Percentiles rank a stretch among this genome's conserved stretches.
phyloP scores from a whole-genome alignment of 495 filamentous ascomycete species.

The Neurospora sp. region DNA sequence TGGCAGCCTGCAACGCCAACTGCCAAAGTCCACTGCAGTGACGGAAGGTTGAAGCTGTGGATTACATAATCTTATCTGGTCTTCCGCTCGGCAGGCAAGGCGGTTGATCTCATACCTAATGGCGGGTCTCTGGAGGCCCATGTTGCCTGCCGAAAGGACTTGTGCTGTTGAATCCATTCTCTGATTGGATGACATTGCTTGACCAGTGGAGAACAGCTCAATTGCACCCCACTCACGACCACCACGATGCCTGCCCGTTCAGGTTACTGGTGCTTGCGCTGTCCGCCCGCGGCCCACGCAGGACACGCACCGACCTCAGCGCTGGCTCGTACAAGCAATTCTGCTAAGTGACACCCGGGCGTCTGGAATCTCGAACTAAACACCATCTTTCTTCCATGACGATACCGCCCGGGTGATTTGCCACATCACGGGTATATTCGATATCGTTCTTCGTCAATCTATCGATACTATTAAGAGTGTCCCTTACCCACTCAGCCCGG shows the following conservation, averaged over 20 bases:
- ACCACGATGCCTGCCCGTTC: not conserved
- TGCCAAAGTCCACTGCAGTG: not conserved
- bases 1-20: slow-evolving; percentile 23
- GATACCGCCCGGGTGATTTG: not conserved
- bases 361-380: not conserved
- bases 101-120: not conserved
- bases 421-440: not conserved
- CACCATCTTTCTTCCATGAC: not conserved
- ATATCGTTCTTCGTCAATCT: not conserved
- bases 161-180: not conserved
- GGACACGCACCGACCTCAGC: not conserved
- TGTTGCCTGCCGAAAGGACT: not conserved
- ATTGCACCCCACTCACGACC: not conserved
- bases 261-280: not conserved
- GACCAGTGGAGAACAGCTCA: not conserved
- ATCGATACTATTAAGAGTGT: not conserved
- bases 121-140: not conserved
- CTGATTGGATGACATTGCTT: not conserved
- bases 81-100: not conserved
- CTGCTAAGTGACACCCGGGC: not conserved
- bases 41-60: not conserved
- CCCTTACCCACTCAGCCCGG: no score
- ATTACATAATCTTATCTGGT: slow-evolving; percentile 14
- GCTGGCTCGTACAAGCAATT: not conserved
- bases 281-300: not conserved